A percentile compares a stretch with the other conserved stretches of the same genome.
phyloP scores from a whole-genome alignment of 1,284 basidiomycete species.

The Trichosporon sp. region DNA sequence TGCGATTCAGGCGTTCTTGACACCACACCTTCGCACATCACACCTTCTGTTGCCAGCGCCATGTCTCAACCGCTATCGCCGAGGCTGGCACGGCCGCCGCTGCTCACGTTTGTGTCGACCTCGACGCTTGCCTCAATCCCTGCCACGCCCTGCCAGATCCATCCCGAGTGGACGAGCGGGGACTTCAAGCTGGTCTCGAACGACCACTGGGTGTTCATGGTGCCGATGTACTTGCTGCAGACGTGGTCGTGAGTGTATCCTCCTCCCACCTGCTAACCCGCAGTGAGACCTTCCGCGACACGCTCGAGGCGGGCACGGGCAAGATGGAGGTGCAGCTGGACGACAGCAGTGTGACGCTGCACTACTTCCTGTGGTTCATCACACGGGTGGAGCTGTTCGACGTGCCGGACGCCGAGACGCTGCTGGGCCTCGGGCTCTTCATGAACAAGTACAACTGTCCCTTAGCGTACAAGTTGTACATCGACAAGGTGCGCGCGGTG shows the following conservation, averaged over 20 bases:
- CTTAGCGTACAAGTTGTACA: slow-evolving; percentile 1
- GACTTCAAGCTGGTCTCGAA: slow-evolving; percentile 1
- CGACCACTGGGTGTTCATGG: slow-evolving; percentile 1
- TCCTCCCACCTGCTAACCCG: not conserved
- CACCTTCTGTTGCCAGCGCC: not conserved
- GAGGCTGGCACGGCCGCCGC: not conserved
- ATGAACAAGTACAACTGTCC: slow-evolving; percentile 5
- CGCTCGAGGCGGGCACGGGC: not conserved
- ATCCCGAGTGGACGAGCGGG: not conserved
- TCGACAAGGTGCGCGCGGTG: not conserved
- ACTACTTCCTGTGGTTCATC: slow-evolving; percentile 3
- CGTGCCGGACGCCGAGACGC: slow-evolving; percentile 1
- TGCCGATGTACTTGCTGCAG: not conserved
- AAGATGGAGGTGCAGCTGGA: slow-evolving; percentile 2
- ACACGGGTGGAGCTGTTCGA: not conserved
- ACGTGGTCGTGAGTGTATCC: not conserved
- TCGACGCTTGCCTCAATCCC: not conserved
- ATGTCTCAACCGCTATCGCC: not conserved
- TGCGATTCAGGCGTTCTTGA: not conserved
- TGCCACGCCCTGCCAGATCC: not conserved
- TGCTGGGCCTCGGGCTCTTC: not conserved
- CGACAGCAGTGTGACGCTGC: not conserved
- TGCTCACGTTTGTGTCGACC: not conserved
- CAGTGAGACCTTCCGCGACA: not conserved
- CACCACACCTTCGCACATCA: not conserved